Evolutionary conservation across 495 filamentous ascomycete species (phyloP), one percentile per base, ranked within the genome.

Genomic region (Aspergillus carlsbadensis): DNA sequence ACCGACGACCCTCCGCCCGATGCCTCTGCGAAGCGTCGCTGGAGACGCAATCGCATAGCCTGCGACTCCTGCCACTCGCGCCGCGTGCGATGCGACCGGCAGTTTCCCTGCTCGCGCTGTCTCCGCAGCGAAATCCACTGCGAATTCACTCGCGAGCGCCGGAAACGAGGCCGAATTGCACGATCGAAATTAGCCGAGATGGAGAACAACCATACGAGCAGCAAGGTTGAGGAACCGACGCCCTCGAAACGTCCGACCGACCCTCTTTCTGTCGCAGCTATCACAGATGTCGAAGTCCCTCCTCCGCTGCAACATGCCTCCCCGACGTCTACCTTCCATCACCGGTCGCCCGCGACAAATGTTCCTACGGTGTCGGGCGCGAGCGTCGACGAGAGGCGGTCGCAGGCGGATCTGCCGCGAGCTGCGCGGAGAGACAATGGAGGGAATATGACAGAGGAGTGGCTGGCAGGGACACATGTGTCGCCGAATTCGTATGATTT

Each of bases 61-160:
- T 78, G 75, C 57, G 74, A 78, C 54, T 72, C 74, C 7, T 78
- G 75, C 52, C 75, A 78, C 42, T 60, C 68, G 5, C 75, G 75
- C 17, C 74, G 75, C 11, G 75, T 78, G n/a, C 69, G 74, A 60
- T 78, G 75, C 66, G 75, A 78, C 58, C 74, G 75, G 15, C 74
- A 73, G 3, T 78, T 78, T 41, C 75, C 75, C 11, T 78, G 75
- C 50, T 75, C 74, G 17, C 67, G 75, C 53, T 78, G 75, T 34
- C 65, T 76, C 13, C 71, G 74, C 26, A 74, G 74, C 58, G 71
- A 76, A 5, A 72, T 68, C 20, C 68, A 59, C 24, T 78, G 75
- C 50, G 70, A 77, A 62, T 75, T 78, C 33, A 78, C 75, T 5
- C 68, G 75, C 14, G 75, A 78, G 56, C 70, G 71, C 15, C 68